Evolutionary conservation across 352 stramenopile species (phyloP).

Genomic region (Pythium sp.): DNA sequence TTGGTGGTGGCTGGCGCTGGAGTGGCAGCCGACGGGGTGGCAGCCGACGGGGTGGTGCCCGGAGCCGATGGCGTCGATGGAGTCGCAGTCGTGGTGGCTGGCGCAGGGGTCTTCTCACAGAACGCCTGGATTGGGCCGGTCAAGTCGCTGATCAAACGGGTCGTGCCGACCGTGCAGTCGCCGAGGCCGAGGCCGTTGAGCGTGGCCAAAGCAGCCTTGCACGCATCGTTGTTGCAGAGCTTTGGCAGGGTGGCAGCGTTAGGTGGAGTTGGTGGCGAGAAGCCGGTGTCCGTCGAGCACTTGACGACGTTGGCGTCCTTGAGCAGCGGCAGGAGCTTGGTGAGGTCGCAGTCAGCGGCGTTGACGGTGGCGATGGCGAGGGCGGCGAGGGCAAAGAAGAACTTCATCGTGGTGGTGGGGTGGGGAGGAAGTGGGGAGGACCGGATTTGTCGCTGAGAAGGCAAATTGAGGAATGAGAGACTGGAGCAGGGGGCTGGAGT

Average conservation of each 20-base stretch:
- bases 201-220: neutral
- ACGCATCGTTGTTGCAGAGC: neutral
- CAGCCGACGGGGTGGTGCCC: no score
- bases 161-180: conserved; percentile 2
- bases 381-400: conserved; percentile 13
- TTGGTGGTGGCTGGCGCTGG: no score
- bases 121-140: conserved; percentile 87
- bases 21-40: no score
- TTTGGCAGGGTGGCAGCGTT: neutral
- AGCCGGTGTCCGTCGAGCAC: no score
- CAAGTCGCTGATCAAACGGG: conserved; percentile 9
- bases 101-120: conserved; percentile 45
- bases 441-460: conserved; percentile 30
- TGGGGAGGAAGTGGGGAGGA: neutral
- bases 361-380: conserved; percentile 4
- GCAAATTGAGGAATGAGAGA: conserved; percentile 30
- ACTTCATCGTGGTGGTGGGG: conserved; percentile 11
- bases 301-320: no score
- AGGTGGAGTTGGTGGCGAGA: neutral
- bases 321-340: no score
- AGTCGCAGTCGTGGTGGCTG: conserved; percentile 43
- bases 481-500: no score
- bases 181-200: conserved; percentile 16
- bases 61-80: conserved; percentile 13
- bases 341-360: no score